phyloP scores from a whole-genome alignment of 495 filamentous ascomycete species.

The Terfezia boudieri region DNA sequence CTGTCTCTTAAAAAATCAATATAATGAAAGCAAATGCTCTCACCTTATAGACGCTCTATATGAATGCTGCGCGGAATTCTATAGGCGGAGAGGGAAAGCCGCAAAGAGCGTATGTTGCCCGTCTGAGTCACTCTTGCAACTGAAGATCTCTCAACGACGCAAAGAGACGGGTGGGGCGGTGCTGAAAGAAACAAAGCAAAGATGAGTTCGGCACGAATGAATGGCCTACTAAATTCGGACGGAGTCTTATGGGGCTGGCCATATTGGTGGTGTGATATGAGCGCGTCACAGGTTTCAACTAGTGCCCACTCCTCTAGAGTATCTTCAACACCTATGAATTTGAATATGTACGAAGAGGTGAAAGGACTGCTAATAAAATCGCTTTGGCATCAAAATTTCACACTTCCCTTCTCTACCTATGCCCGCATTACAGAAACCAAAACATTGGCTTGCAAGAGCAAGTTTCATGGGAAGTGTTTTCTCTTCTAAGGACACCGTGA shows the following conservation, averaged over 20 bases:
- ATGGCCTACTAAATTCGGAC: background rate
- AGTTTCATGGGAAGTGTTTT: constrained; percentile 19
- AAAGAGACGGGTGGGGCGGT: constrained; percentile 19
- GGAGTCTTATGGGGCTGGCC: background rate
- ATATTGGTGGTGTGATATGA: background rate
- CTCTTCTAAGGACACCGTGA: constrained; percentile 95
- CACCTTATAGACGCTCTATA: constrained; percentile 74
- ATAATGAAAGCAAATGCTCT: constrained; percentile 66
- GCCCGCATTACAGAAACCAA: constrained; percentile 22
- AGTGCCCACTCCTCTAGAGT: background rate
- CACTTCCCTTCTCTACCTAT: constrained; percentile 24
- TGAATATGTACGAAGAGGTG: background rate
- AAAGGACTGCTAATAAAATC: background rate
- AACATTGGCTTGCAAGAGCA: constrained; percentile 23
- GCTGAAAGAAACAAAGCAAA: constrained; percentile 5
- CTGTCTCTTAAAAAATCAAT: constrained; percentile 67
- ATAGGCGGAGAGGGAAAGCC: constrained; percentile 53
- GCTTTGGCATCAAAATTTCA: background rate
- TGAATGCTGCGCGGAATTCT: constrained; percentile 82
- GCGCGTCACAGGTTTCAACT: constrained; percentile 8
- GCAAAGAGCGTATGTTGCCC: constrained; percentile 68
- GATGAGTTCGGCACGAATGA: constrained; percentile 3
- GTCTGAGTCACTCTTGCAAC: constrained; percentile 47
- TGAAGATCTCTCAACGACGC: constrained; percentile 72
- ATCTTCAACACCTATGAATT: background rate